phyloP scores from a whole-genome alignment of 176 grass and related monocot species.

The Cymbopogon citratus region DNA sequence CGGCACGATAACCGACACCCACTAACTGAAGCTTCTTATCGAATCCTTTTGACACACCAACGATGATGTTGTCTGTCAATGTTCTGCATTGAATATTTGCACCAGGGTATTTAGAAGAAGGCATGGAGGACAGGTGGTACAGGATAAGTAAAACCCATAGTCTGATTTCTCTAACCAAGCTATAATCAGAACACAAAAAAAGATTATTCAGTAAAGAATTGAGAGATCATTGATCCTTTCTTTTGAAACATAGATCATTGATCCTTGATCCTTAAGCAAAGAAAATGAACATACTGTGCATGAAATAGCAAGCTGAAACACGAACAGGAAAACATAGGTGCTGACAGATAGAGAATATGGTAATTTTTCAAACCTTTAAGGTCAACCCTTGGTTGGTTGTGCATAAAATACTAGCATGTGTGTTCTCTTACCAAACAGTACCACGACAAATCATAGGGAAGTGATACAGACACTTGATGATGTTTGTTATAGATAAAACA shows the following conservation, averaged over 20 bases:
- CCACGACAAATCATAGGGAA: not conserved
- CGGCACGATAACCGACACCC: conserved; percentile 85
- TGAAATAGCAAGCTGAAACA: too few relatives aligned
- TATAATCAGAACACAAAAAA: conserved; percentile 4
- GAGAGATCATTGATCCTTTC: not conserved
- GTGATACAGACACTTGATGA: not conserved
- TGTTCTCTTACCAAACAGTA: not conserved
- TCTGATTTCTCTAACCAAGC: not conserved
- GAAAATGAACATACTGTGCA: too few relatives aligned
- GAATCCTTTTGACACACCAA: conserved; percentile 93
- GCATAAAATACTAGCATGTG: too few relatives aligned
- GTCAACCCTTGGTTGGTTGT: too few relatives aligned
- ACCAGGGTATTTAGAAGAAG: conserved; percentile 6
- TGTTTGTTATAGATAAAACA: not conserved
- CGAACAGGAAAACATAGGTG: too few relatives aligned
- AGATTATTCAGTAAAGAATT: not conserved
- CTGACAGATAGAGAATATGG: too few relatives aligned
- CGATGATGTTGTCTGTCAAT: conserved; percentile 80
- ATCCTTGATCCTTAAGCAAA: too few relatives aligned
- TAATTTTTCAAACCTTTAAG: too few relatives aligned
- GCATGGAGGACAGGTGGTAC: not conserved
- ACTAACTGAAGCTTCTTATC: conserved; percentile 82
- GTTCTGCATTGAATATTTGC: conserved; percentile 55
- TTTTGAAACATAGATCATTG: too few relatives aligned
- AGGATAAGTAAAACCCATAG: not conserved